Conservation (phyloP, 2,329 filamentous ascomycete species). For the Metarhizium anisopliae region DNA sequence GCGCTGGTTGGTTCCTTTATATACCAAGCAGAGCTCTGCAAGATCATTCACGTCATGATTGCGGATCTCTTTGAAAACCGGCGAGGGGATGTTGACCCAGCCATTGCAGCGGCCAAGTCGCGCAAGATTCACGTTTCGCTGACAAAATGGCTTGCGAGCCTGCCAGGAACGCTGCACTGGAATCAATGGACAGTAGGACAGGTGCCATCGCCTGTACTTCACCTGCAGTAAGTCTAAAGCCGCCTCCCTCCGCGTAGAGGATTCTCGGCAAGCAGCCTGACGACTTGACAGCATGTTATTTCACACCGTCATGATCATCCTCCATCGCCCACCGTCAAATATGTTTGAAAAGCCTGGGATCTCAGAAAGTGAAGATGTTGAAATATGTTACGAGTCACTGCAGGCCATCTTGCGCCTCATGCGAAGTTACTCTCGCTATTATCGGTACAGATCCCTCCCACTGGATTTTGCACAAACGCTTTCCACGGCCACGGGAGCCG, state of each 20-base stretch:
- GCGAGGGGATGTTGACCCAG: conserved; percentile 28
- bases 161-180: conserved; percentile 40
- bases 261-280: no score
- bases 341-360: conserved; percentile 30
- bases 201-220: conserved; percentile 35
- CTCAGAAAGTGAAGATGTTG: conserved; percentile 33
- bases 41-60: conserved; percentile 40
- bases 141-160: conserved; percentile 34
- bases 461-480: conserved; percentile 41
- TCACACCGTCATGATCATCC: conserved; percentile 42
- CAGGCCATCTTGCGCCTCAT: conserved; percentile 35
- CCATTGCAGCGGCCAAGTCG: conserved; percentile 31
- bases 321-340: conserved; percentile 38
- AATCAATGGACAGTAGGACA: conserved; percentile 40
- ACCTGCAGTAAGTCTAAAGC: conserved; percentile 29
- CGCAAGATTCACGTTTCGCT: conserved; percentile 37
- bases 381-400: conserved; percentile 41
- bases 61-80: conserved; percentile 42
- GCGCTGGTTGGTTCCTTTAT: conserved; percentile 35
- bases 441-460: conserved; percentile 33
- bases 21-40: conserved; percentile 37
- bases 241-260: neutral
- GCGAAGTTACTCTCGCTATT: conserved; percentile 33
- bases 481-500: conserved; percentile 34
- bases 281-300: conserved; percentile 26